Base-by-base conservation (phyloP, 1,284 basidiomycete genomes). In the Puccinia triticina region DNA sequence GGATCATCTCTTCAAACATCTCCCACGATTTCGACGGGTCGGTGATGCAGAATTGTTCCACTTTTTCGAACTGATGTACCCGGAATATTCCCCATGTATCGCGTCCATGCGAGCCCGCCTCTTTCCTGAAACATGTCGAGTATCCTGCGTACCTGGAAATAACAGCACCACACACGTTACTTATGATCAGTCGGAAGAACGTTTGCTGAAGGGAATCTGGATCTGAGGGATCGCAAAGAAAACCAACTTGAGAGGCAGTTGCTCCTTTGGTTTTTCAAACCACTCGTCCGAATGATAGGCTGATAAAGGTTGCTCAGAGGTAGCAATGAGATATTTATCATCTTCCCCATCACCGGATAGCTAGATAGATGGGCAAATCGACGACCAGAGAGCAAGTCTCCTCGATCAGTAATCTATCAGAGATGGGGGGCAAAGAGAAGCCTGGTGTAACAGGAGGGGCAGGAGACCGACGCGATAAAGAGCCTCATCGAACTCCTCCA, bases 41-140 rank as follows among this genome's bases (percentile, higher is more conserved):
- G 32, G 96, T 98, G 85, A 99, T 91, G 89, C 93, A 92, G 89
- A 99, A 99, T 89, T 97, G 91, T 88, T 99, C 97, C 77, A 99
- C 91, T 89, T 99, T 99, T 89, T 99, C 97, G 85, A 99, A 99
- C 88, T 99, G 97, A 88, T 99, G 97, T 76, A 99, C 96, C 53
- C 97, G 94, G 92, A 99, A 99, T 88, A 98, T 98, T 83, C 96
- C 97, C 95, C 96, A 98, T 89, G 97, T 98, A 86, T 99, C 97
- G 82, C 95, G 93, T 21, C 97, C 97, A 66, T 95, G 94, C 5
- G 94, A 93, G 71, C 96, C 97, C 4, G 96, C 96, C 89, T 99
- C 96, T 88, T 98, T 99, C 71, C 97, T 91, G 92, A 99, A 99
- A 88, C 96, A 99, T n/a, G 96, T 99, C 86, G 90, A 91, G 87